Evolutionary conservation across 768 basidiomycete species (phyloP), one percentile per base, ranked within the genome.

Genomic region (Suillus subalutaceus): DNA sequence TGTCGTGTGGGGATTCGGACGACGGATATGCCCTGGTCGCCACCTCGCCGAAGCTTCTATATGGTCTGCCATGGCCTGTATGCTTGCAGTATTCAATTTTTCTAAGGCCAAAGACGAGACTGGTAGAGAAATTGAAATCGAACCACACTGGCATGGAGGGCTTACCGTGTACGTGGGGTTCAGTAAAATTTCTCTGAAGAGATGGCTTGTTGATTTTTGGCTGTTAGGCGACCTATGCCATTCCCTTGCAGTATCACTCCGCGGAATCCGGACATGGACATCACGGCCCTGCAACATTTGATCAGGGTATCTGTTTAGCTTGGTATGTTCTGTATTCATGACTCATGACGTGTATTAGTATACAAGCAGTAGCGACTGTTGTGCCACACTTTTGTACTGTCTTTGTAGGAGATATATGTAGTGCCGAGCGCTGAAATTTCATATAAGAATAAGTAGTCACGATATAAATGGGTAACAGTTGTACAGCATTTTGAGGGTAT

Each of bases 111-210:
- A 57, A 50, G 67, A 68, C 23, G 62, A 63, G 40, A 23, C 38
- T 38, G 68, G 68, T 5, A 43, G 13, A 37, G 67, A 68, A 10
- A 67, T 64, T 23, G 62, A 68, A 41, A 15, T 63, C 12, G 20
- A 66, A 35, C 46, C 62, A 35, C 15, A 23, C 6, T 64, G 65
- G 65, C 40, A 23, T 32, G 35, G 35, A 16, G 65, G 65, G 3
- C 12, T 63, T 23, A 63, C 61, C 10, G 56, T 30, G 64, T 63
- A 26, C 32, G 64, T 56, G 20, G 10, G 0, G 12, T 56, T 56
- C 13, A 32, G 20, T 35, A 20, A 9, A 10, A 20, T 20, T 20
- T 30, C 9, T 18, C 15, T 12, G 7, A 7, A 43, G 26, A 35
- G 40, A 30, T 13, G 8, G n/a, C 32, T 58, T 41, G 44, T 23